Percentiles rank a stretch among this genome's conserved stretches.
phyloP scores from a whole-genome alignment of 495 filamentous ascomycete species.

The Antarctomyces pellizariae region DNA sequence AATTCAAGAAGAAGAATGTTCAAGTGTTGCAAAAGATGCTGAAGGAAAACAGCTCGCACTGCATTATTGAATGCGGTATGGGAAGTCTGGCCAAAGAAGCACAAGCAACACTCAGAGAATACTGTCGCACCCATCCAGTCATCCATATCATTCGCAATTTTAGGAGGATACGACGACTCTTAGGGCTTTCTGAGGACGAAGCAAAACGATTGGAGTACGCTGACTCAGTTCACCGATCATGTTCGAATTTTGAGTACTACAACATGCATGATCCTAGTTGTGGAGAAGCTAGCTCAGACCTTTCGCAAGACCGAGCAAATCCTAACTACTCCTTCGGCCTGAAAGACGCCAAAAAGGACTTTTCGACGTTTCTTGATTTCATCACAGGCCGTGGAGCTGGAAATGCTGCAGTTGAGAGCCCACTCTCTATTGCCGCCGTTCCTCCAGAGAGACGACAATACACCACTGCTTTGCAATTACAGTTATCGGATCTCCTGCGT shows the following conservation, averaged over 20 bases:
- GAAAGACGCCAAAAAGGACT: constrained; percentile 50
- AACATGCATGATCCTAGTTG: constrained; percentile 33
- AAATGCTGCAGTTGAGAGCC: constrained; percentile 37
- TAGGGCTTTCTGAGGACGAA: constrained; percentile 34
- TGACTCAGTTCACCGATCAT: constrained; percentile 32
- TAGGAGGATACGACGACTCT: constrained; percentile 34
- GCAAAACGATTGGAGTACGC: constrained; percentile 24
- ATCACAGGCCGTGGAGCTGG: constrained; percentile 30
- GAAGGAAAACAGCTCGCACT: constrained; percentile 32
- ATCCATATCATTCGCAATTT: constrained; percentile 51
- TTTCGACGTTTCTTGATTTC: constrained; percentile 45
- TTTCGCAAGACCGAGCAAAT: constrained; percentile 9
- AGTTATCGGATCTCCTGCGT: constrained; percentile 33
- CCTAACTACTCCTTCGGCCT: constrained; percentile 37
- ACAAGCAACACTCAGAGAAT: constrained; percentile 32
- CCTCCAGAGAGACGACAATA: constrained; percentile 38
- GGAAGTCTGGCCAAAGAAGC: constrained; percentile 31
- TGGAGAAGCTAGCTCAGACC: constrained; percentile 13
- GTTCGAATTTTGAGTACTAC: constrained; percentile 63
- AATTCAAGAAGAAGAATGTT: constrained; percentile 36
- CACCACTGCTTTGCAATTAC: constrained; percentile 41
- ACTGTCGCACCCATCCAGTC: constrained; percentile 42
- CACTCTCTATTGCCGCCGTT: constrained; percentile 46
- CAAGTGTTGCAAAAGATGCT: constrained; percentile 43
- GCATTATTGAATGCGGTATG: constrained; percentile 50